These are phyloP conservation scores for Onygenales sp. DNA, from an alignment of 2,329 filamentous ascomycete species.

Conservation along the genomic window DNA sequence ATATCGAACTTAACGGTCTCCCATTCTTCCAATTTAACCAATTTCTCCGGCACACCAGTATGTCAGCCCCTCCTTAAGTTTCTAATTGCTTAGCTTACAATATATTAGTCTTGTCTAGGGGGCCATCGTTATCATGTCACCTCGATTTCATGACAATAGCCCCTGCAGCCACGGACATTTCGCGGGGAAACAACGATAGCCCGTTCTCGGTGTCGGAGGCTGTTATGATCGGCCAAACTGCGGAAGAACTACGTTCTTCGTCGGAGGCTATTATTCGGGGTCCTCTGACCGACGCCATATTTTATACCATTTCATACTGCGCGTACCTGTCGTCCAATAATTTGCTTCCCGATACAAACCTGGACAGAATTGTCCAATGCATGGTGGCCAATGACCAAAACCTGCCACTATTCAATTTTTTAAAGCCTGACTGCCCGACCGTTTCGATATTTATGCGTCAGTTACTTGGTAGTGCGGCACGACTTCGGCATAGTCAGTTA, in stretches of 20 bases:
- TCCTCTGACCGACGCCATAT: constrained; percentile 1
- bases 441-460: constrained; percentile 2
- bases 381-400: not conserved
- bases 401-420: constrained; percentile 1
- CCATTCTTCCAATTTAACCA: constrained; percentile 4
- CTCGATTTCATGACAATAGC: not conserved
- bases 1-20: constrained; percentile 1
- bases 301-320: constrained; percentile 6
- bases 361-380: constrained; percentile 3
- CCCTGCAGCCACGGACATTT: not conserved
- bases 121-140: not conserved
- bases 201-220: not conserved
- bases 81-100: not conserved
- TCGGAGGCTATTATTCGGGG: constrained; percentile 1
- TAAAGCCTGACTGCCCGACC: not conserved
- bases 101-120: not conserved
- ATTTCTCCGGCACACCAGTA: constrained; percentile 1
- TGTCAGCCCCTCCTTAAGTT: not conserved
- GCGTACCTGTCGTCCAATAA: constrained; percentile 5
- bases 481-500: not conserved
- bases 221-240: not conserved
- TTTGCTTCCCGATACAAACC: constrained; percentile 1
- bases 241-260: not conserved
- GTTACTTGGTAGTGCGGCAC: not conserved
- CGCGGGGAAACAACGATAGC: not conserved